Evolutionary conservation across 2,329 filamentous ascomycete species (phyloP), one percentile per base, ranked within the genome.

Genomic region (Colletotrichum noveboracense): DNA sequence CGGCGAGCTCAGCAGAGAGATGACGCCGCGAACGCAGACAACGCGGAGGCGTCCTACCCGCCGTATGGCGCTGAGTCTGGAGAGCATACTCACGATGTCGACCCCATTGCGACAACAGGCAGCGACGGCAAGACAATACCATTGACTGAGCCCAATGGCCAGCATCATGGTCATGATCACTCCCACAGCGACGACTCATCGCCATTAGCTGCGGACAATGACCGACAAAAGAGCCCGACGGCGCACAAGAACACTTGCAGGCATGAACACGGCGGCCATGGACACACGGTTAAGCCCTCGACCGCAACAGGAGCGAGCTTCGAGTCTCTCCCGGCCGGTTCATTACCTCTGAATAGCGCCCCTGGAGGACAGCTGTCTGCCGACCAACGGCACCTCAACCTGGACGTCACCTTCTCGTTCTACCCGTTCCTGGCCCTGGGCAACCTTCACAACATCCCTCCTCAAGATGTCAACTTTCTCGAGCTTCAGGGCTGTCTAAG

Each of bases 391-490:
- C 77, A 80, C 7, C 71, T 81, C 26, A 82, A 79, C 60, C 78
- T 83, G 7, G 82, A 84, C 36, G 79, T 88, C 30, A 85, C 84
- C 1, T 88, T 88, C 78, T 85, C 83, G 0, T 85, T 86, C 72
- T 87, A 86, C 76, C 86, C 87, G 2, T 87, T 87, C 66, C 78
- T 87, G 10, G 81, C 80, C 28, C 79, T 88, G 61, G 82, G 82
- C 76, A 79, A 79, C 66, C 58, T 80, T 7, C 74, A 77, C 48
- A 83, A 83, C 68, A 83, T 87, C 64, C 84, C 86, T 65, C 83
- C 85, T 1, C 86, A 88, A 77, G 88, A 89, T 77, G 83, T 88
- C 75, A 86, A 86, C 74, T 89, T 86, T 75, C 81, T 89, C 43
- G 84, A 86, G 65, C 82, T 85, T 1, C 87, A 89, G 75, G 86